Base-by-base conservation (phyloP, 331 rosid genomes). In the Rhamnella rubrinervis region DNA sequence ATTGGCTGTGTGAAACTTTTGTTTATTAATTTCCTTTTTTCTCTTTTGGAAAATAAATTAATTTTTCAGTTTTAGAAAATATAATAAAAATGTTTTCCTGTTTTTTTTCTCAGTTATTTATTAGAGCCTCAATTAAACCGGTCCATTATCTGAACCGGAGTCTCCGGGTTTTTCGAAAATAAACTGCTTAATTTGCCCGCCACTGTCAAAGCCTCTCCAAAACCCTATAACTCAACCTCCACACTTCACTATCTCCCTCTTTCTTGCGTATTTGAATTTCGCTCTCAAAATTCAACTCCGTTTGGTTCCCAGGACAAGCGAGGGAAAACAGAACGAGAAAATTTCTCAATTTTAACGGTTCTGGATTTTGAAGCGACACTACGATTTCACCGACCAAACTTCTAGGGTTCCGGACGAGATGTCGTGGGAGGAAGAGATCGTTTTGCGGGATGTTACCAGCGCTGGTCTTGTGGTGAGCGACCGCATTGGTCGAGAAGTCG, bases 361-460 rank as follows among this genome's bases (percentile, higher is more conserved):
- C 61, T 37, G 58, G 63, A 11, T 59, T 41, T 19, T 51, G 47
- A 51, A 51, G 37, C 75, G 21, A 16, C 53, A 8, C 37, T 20
- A 4, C 59, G 28, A 39, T 66, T 68, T 57, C 37, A 44, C 15
- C 14, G 49, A 12, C 49, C 49, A 17, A 7, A 56, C 16, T 25
- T 38, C 73, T 65, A 75, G 84, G 81, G 81, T 72, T 79, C 59
- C 52, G 17, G 50, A 9, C 64, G 74, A 62, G 31, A 90, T 85
- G 98, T 83, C 97, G 74, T 69, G 89, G 87, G 95, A 91, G 73
- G 97, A 91, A 63, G 96, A 87, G 66, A 71, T 95, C 41, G 85
- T 89, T 52, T 74, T 91, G 80, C 96, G 90, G 2, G 98, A 95
- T 52, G 97, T 95, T 40, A 83, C 85, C 17, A 86, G 84, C 68